phyloP scores from a whole-genome alignment of 345 rosid species.

The Zanthoxylum bungeanum region DNA sequence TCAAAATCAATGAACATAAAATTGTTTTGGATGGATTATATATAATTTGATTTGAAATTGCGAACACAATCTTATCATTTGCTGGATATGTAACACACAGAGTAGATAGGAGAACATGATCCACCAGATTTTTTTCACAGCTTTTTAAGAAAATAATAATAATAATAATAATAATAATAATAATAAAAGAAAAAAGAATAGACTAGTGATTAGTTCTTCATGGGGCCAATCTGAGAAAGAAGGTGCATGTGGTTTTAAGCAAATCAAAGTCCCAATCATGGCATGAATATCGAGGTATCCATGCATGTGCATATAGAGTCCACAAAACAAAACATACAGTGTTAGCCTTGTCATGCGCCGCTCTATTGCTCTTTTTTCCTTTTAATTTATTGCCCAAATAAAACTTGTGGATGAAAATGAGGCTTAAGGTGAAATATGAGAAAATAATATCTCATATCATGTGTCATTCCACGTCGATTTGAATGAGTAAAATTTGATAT shows the following conservation, averaged over 20 bases:
- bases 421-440: too few species aligned
- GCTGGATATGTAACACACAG: conserved; percentile 16
- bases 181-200: too few species aligned
- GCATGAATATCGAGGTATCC: too few species aligned
- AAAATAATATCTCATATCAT: too few species aligned
- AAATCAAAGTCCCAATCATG: conserved; percentile 10
- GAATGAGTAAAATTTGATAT: too few species aligned
- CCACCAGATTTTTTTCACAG: too few species aligned
- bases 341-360: not conserved
- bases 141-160: too few species aligned
- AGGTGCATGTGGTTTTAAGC: conserved; percentile 21
- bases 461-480: too few species aligned
- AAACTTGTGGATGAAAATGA: too few species aligned
- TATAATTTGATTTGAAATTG: conserved; percentile 14
- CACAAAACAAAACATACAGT: not conserved
- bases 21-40: conserved; percentile 17
- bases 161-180: too few species aligned
- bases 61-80: conserved; percentile 17
- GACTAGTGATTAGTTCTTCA: not conserved
- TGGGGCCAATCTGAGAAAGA: conserved; percentile 6
- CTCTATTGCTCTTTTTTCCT: not conserved
- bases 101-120: not conserved
- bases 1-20: conserved; percentile 34
- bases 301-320: conserved; percentile 2
- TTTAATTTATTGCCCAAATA: not conserved